A percentile compares a stretch with the other conserved stretches of the same genome.
Conservation (phyloP, 805 yeast species). For the Ogataea paraovalis region DNA sequence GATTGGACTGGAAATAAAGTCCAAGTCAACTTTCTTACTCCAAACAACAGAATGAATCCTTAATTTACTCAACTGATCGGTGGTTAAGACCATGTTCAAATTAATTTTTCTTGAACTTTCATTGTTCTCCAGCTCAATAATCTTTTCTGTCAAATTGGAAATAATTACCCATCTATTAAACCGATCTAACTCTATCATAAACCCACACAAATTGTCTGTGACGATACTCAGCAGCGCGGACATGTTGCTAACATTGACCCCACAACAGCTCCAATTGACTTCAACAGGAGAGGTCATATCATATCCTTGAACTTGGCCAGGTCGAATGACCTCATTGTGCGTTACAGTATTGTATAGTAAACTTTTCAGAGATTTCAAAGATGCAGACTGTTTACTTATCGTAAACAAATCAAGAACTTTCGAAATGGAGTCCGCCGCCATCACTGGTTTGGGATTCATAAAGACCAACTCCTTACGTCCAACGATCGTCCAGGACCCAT, state of each 20-base stretch:
- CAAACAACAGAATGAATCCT: constrained; percentile 25
- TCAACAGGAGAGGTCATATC: constrained; percentile 11
- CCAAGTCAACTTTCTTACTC: constrained; percentile 6
- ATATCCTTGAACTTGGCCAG: constrained; percentile 17
- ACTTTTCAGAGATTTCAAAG: constrained; percentile 13
- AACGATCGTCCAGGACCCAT: neutral
- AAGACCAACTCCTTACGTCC: neutral
- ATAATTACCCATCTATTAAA: constrained; percentile 16
- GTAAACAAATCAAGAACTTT: neutral
- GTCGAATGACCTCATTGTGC: constrained; percentile 14
- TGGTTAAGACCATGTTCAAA: constrained; percentile 9
- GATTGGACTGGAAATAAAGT: constrained; percentile 2
- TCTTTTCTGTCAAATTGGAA: constrained; percentile 10
- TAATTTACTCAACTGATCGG: constrained; percentile 12
- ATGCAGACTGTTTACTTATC: neutral
- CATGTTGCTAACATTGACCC: constrained; percentile 11
- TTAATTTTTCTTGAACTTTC: constrained; percentile 5
- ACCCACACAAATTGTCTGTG: constrained; percentile 17
- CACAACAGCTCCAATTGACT: constrained; percentile 21
- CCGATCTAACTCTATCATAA: constrained; percentile 14
- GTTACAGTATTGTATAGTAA: constrained; percentile 9
- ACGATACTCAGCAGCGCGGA: constrained; percentile 15
- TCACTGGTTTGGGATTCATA: neutral
- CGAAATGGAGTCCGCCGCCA: neutral
- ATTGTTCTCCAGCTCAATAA: constrained; percentile 8